Conservation (phyloP, 805 yeast genomes). For the Pichia manshurica region DNA sequence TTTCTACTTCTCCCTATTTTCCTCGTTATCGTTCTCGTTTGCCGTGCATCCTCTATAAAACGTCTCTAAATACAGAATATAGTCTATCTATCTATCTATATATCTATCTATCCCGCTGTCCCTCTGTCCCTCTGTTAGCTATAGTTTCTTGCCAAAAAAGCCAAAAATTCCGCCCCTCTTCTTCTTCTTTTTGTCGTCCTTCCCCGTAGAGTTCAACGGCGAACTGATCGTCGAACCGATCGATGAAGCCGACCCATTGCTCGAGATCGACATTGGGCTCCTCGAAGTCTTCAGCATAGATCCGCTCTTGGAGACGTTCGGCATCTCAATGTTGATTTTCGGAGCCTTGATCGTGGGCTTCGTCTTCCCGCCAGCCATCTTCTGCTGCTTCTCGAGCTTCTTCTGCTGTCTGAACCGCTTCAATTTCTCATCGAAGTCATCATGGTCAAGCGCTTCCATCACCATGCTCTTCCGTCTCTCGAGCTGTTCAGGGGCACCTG, state of each 20-base stretch:
- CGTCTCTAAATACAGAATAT: not conserved
- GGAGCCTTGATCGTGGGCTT: constrained; percentile 11
- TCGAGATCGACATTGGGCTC: not conserved
- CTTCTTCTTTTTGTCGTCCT: constrained; percentile 6
- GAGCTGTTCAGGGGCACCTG: constrained; percentile 35
- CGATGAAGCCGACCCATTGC: not conserved
- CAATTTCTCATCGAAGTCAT: constrained; percentile 11
- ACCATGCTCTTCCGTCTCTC: constrained; percentile 29
- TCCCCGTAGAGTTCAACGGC: not conserved
- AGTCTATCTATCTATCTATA: not conserved
- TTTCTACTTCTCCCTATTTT: too few species aligned
- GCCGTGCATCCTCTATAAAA: too few species aligned
- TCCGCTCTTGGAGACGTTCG: not conserved
- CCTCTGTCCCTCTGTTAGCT: too few species aligned
- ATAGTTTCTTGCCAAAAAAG: constrained; percentile 1
- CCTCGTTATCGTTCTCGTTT: too few species aligned
- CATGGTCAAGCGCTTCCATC: constrained; percentile 11
- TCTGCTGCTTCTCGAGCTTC: constrained; percentile 6
- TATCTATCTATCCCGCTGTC: constrained; percentile 15
- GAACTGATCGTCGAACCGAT: not conserved
- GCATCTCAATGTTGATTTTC: constrained; percentile 13
- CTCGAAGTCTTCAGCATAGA: not conserved
- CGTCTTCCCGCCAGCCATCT: too few species aligned
- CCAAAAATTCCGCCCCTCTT: constrained; percentile 13
- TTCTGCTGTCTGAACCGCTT: constrained; percentile 10